Evolutionary conservation across 495 filamentous ascomycete genomes (phyloP), one percentile per base, ranked within the genome.

Genomic region (Penicillium manginii): DNA sequence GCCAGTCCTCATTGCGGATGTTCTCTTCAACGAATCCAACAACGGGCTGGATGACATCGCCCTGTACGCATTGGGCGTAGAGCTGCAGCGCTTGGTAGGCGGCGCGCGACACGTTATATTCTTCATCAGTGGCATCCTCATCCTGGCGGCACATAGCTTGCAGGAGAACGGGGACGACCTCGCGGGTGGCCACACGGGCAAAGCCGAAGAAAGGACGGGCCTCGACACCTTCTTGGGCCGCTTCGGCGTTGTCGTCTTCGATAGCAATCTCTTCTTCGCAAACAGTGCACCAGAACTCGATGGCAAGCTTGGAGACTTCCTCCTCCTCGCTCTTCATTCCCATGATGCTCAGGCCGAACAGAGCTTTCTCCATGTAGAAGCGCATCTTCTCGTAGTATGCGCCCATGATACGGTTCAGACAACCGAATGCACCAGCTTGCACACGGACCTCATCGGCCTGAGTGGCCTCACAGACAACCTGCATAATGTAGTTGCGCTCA

Each of bases 321-420:
- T 98, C 94, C 65, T 98, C 94, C 10, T 91, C 89, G 72, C 86
- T 93, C 82, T 94, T 96, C 96, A 98, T 98, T 55, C 94, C 96
- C 79, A 96, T 86, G 58, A 98, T 96, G n/a, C 96, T 98, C 14
- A 98, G 83, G 46, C 96, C 94, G 72, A 98, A 98, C 37, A 98
- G 81, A 46, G 94, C 94, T 84, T 97, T 98, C 84, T 98, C 96
- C 94, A 98, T 98, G 81, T 98, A 98, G 79, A 96, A 98, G 66
- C 92, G 85, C 94, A 98, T 98, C 80, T 96, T 93, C 66, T 98
- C 94, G 72, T 98, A 98, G 79, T 98, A 98, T 39, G 96, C 81
- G 57, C 82, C 90, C 94, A 98, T 98, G 72, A 98, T 96, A 67
- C 93, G 86, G 84, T 98, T 98, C 67, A 98, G 75, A 70, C 96